Percentiles rank a stretch among this genome's conserved stretches.
phyloP scores from a whole-genome alignment of 2,329 filamentous ascomycete genomes.

The Pseudogymnoascus sp. region DNA sequence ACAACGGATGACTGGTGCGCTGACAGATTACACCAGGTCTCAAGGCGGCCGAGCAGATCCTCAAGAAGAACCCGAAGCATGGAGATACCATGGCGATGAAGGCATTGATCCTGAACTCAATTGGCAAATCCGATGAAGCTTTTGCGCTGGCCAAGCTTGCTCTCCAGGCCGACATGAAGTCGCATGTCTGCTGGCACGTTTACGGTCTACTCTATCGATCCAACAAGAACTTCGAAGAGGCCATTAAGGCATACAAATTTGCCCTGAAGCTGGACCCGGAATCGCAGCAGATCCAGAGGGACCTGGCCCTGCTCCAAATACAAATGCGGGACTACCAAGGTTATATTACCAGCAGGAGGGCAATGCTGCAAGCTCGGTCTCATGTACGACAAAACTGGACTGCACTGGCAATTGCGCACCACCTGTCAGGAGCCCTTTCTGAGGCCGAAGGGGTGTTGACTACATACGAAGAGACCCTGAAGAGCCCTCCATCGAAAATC shows the following conservation, averaged over 20 bases:
- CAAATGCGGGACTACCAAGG: constrained; percentile 95
- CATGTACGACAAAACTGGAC: constrained; percentile 91
- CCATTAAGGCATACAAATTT: constrained; percentile 98
- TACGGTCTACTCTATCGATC: constrained; percentile 90
- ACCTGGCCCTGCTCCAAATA: constrained; percentile 84
- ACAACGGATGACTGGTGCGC: constrained; percentile 8
- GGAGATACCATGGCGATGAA: constrained; percentile 99
- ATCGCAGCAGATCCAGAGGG: constrained; percentile 85
- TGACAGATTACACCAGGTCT: constrained; percentile 46
- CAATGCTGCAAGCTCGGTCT: constrained; percentile 80
- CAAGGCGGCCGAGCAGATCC: constrained; percentile 92
- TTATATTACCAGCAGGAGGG: constrained; percentile 79
- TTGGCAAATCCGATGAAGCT: constrained; percentile 87
- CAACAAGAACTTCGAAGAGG: constrained; percentile 96
- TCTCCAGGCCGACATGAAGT: constrained; percentile 94
- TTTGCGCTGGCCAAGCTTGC: constrained; percentile 89
- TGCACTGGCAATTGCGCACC: constrained; percentile 86
- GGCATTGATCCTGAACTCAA: constrained; percentile 87
- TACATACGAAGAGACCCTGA: constrained; percentile 89
- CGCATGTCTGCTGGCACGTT: constrained; percentile 98
- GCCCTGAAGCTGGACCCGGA: constrained; percentile 90
- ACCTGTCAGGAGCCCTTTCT: constrained; percentile 73
- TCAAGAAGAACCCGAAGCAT: constrained; percentile 90
- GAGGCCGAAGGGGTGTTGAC: constrained; percentile 87
- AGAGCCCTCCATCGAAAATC: constrained; percentile 63